Percentiles rank a stretch among this genome's conserved stretches.
phyloP scores from a whole-genome alignment of 495 filamentous ascomycete species.

The Neurospora hispaniola region DNA sequence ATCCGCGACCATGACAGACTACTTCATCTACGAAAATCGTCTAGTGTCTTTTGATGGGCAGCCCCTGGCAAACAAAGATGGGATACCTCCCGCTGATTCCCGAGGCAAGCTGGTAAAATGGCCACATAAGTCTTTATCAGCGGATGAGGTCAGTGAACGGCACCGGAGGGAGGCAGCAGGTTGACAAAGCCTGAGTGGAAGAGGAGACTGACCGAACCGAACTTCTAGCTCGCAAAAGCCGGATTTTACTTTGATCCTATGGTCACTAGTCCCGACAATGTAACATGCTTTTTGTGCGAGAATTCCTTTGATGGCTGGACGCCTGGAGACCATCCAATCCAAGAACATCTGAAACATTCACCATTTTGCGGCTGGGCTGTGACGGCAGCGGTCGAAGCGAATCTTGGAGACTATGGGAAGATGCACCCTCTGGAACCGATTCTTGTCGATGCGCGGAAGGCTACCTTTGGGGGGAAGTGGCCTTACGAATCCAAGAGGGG shows the following conservation, averaged over 20 bases:
- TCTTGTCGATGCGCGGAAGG: conserved; percentile 65
- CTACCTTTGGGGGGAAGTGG: conserved; percentile 73
- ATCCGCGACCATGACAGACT: conserved; percentile 17
- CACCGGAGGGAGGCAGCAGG: neutral
- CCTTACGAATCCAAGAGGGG: conserved; percentile 81
- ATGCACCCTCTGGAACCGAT: conserved; percentile 61
- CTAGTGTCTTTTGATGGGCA: conserved; percentile 59
- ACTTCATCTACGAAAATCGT: conserved; percentile 57
- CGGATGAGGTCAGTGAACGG: conserved; percentile 47
- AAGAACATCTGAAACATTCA: conserved; percentile 77
- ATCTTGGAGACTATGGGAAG: conserved; percentile 49
- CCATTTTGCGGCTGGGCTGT: conserved; percentile 82
- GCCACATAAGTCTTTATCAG: conserved; percentile 60
- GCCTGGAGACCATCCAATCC: conserved; percentile 62
- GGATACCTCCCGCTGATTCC: conserved; percentile 54
- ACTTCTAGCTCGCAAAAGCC: conserved; percentile 65
- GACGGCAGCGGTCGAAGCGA: conserved; percentile 56
- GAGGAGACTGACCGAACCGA: conserved; percentile 5
- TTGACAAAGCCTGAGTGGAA: neutral
- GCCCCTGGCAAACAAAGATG: conserved; percentile 44
- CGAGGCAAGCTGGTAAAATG: conserved; percentile 52
- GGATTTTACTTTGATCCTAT: conserved; percentile 83
- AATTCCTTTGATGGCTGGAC: conserved; percentile 85
- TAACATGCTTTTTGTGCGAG: conserved; percentile 74
- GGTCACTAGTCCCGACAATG: conserved; percentile 69